These are phyloP conservation scores for Tuber melanosporum DNA, from an alignment of 495 filamentous ascomycete species.

Conservation along the genomic window DNA sequence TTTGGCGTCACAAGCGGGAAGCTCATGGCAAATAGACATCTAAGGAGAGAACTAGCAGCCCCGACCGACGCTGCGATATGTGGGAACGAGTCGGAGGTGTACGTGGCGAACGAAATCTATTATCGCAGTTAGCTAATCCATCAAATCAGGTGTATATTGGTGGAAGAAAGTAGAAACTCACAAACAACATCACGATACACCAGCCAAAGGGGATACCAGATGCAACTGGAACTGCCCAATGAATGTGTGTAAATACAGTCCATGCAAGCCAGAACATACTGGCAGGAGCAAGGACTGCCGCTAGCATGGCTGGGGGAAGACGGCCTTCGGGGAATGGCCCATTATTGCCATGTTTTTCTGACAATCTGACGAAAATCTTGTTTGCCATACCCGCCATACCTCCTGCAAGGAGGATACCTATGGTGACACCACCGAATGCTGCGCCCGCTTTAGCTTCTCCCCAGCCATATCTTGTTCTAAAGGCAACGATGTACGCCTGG, in stretches of 20 bases:
- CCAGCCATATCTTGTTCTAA: conserved; percentile 52
- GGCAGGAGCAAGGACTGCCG: conserved; percentile 49
- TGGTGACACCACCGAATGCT: conserved; percentile 54
- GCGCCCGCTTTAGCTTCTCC: conserved; percentile 53
- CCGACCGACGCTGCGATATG: conserved; percentile 68
- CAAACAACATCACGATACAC: conserved; percentile 28
- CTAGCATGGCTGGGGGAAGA: conserved; percentile 46
- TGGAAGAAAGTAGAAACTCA: conserved; percentile 12
- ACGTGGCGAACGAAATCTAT: neutral
- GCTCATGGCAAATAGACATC: conserved; percentile 66
- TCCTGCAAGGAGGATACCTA: conserved; percentile 51
- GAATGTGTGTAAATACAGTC: conserved; percentile 49
- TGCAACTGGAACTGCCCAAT: conserved; percentile 53
- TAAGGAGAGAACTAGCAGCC: conserved; percentile 79
- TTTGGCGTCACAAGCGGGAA: conserved; percentile 79
- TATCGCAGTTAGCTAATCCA: neutral
- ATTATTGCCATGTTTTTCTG: conserved; percentile 7
- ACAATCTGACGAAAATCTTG: conserved; percentile 42
- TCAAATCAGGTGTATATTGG: conserved; percentile 7
- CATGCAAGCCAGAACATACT: conserved; percentile 60
- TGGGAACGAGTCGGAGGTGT: neutral
- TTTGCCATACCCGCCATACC: conserved; percentile 41
- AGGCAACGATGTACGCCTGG: conserved; percentile 60
- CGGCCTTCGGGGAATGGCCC: conserved; percentile 40
- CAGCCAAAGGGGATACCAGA: conserved; percentile 50